phyloP scores from a whole-genome alignment of 2,329 filamentous ascomycete genomes.

The Diaporthe caulivora region DNA sequence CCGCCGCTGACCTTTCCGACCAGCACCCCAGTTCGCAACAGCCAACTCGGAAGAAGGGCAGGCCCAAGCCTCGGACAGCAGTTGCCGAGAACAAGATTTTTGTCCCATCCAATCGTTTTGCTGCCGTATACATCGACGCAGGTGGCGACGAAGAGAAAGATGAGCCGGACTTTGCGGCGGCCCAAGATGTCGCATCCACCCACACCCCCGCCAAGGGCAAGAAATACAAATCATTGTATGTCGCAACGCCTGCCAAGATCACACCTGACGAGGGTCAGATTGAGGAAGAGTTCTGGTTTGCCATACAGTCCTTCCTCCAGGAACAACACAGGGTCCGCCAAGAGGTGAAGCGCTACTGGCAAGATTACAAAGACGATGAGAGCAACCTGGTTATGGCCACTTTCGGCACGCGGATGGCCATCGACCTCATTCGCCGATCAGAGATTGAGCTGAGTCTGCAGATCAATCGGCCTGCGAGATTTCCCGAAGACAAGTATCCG shows the following conservation, averaged over 20 bases:
- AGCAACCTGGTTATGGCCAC: constrained; percentile 24
- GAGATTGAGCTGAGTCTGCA: constrained; percentile 23
- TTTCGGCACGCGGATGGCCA: constrained; percentile 19
- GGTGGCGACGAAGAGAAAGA: background rate
- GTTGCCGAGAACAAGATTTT: background rate
- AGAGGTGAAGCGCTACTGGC: constrained; percentile 22
- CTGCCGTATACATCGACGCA: background rate
- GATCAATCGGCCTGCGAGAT: constrained; percentile 13
- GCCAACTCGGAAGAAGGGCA: background rate
- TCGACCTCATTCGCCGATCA: constrained; percentile 30
- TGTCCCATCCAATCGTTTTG: constrained; percentile 7
- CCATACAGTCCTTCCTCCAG: constrained; percentile 21
- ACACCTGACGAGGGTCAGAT: constrained; percentile 13
- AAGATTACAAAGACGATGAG: background rate
- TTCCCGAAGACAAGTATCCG: constrained; percentile 26
- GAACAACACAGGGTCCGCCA: constrained; percentile 28
- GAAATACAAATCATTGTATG: background rate
- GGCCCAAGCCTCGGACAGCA: background rate
- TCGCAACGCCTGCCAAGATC: background rate
- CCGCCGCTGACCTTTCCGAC: background rate
- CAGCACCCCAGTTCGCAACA: background rate
- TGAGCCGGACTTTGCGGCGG: background rate
- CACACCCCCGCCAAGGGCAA: background rate
- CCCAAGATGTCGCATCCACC: background rate
- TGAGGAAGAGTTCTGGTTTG: constrained; percentile 31